Evolutionary conservation across 2,329 filamentous ascomycete species (phyloP), one percentile per base, ranked within the genome.

Genomic region (Orbilia ellipsospora): DNA sequence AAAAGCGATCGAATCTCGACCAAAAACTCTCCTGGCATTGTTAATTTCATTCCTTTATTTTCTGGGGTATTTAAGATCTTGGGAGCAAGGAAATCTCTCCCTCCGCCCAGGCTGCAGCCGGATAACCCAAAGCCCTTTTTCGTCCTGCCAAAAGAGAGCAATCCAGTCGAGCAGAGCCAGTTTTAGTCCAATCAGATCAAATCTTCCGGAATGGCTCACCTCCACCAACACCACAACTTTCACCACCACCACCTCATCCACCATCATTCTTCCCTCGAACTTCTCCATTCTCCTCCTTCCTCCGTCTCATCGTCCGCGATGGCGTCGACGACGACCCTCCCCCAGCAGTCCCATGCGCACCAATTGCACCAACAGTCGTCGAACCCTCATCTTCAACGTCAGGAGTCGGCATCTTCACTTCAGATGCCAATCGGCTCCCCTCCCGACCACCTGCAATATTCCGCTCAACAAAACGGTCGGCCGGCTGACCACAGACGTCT

Each of bases 191-290:
- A 74, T 74, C 69, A 73, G 45, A 66, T 61, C 51, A 67, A 74
- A 68, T 74, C 70, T 74, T 74, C 70, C 70, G 70, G 69, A 74
- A 74, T 74, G 70, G 62, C 70, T 74, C 70, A 74, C 63, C 56
- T 67, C 62, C 57, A 74, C 50, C 70, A 67, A 40, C 61, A 73
- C 61, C 61, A 72, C 60, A 61, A 73, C 63, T 61, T 66, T 54
- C 64, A 68, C 60, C 68, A 73, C 63, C 68, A 73, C 63, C 64
- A 68, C 70, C 70, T 68, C 70, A 68, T 74, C 48, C 63, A 68
- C 57, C 70, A 74, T 57, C 63, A 68, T 59, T 74, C 70, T 63
- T 74, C 70, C 56, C 63, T 67, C 63, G 70, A 74, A 56, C 63
- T 74, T 52, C 66, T 74, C 54, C 70, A 74, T 57, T 74, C 70